Base-by-base conservation (phyloP, 2,329 filamentous ascomycete genomes). In the Pestalotiopsis sp. region DNA sequence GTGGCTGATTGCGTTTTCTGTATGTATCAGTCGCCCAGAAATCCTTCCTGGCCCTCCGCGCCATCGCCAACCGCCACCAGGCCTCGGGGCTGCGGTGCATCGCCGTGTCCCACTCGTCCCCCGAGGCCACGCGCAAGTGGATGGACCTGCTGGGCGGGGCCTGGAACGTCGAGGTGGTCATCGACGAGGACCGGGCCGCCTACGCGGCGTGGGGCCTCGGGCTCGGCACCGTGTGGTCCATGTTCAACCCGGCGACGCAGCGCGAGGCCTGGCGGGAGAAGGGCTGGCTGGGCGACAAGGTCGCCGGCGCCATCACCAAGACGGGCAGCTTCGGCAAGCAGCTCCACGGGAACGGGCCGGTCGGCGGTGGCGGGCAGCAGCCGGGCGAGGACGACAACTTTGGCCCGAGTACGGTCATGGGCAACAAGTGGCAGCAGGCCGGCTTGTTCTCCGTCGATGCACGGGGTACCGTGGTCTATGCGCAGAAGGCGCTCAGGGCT, bases 181-280 rank as follows among this genome's bases (percentile, higher is more conserved):
- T 89, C 68, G 88, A 90, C 78, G 83, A 88, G 73, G 83, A 86
- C 69, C 84, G 87, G 69, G 82, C 85, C 70, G 73, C 89, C 45
- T 90, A 90, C 73, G 86, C 88, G 2, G 83, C 86, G 12, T 90
- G 87, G 87, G 88, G 88, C 2, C 80, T 90, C 4, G 87, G 88
- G 0, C 75, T 85, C 5, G 83, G 83, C 27, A 81, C 75, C 62
- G 77, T 84, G 63, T 87, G 85, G 85, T 84, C 83, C 75, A 82
- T 87, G 67, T 83, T 88, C 72, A 86, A 87, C 78, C 86, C 86
- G 64, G 80, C 82, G 60, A 85, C 85, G 12, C 85, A 87, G 76
- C 77, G 84, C 52, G 83, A 86, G 68, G 83, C 82, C 6, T 88
- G 84, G 84, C 83, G 83, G 73, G 84, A 87, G 73, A 87, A 85